Base-by-base conservation (phyloP, 139 green algal species). In the Picocystis salinarum region DNA sequence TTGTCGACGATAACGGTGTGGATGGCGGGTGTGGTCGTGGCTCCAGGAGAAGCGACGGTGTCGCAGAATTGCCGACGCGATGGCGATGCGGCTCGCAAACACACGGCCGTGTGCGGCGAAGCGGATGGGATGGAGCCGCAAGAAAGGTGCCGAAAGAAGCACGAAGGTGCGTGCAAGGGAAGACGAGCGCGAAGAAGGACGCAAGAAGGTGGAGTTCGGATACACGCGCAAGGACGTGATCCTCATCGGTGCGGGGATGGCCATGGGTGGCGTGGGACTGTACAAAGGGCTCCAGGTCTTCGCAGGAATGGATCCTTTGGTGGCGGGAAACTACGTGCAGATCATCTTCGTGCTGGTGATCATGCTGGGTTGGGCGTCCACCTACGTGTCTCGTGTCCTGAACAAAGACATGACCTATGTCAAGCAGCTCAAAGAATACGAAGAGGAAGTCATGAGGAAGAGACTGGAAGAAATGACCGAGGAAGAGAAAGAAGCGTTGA, bases 331-430 rank as follows among this genome's bases (percentile, higher is more conserved):
- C 49, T 86, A 52, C 48, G 77, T 83, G 41, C 82, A 92, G 62
- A 46, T 87, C 4, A 64, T 76, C 40, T 74, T 94, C 31, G 77
- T 92, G 36, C 13, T 90, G 33, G 80, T 76, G 23, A 66, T 93
- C 5, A 82, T 70, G 41, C 42, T 94, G 2, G 70, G 61, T 33
- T 94, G 73, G 71, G 64, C 87, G 9, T 74, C 60, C 7, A 80
- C 78, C 0, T 97, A 97, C 67, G 41, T 97, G 5, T 90, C 67
- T 47, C 58, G 87, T 6, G 87, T 97, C n/a, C 79, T 68, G 17
- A 96, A 80, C 63, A 96, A 96, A 80, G 72, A 97, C 63, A 97
- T 97, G 87, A 96, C 87, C 13, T 97, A 97, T 46, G 82, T 82
- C 9, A 83, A 92, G 69, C 87, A 97, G 65, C 63, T 97, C 52